These are phyloP conservation scores for Phyllosticta citribraziliensis DNA, from an alignment of 2,329 filamentous ascomycete species.

Conservation along the genomic window DNA sequence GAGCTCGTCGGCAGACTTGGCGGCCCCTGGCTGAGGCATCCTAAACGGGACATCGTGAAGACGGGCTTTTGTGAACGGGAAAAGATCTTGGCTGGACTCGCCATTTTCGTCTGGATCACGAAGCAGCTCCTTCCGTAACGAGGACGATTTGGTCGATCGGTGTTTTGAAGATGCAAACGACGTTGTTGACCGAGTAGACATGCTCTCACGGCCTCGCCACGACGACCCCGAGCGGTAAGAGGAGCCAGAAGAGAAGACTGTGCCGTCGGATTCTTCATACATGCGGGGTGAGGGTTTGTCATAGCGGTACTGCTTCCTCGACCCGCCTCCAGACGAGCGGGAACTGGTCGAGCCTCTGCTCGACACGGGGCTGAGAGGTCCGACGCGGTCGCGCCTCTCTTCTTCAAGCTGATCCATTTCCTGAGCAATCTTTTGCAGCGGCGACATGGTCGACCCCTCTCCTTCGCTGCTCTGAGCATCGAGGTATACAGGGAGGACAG, in stretches of 20 bases:
- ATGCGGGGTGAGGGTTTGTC: constrained; percentile 31
- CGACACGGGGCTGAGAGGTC: constrained; percentile 57
- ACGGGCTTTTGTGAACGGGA: constrained; percentile 73
- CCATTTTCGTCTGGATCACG: constrained; percentile 62
- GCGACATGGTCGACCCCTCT: constrained; percentile 50
- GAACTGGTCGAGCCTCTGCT: constrained; percentile 50
- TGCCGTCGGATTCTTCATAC: constrained; percentile 34
- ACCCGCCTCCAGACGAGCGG: constrained; percentile 39
- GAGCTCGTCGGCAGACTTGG: constrained; percentile 56
- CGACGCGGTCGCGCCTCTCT: constrained; percentile 52
- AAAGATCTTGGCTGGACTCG: constrained; percentile 58
- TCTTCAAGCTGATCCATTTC: constrained; percentile 57
- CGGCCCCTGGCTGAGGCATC: constrained; percentile 46
- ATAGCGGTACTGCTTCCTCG: constrained; percentile 36
- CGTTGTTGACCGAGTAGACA: constrained; percentile 45
- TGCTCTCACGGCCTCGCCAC: constrained; percentile 37
- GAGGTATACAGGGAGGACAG: constrained; percentile 25
- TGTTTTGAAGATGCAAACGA: constrained; percentile 36
- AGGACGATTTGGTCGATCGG: constrained; percentile 36
- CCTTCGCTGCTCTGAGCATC: constrained; percentile 63
- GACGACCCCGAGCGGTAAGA: constrained; percentile 35
- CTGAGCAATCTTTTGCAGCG: constrained; percentile 63
- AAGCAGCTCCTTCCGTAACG: constrained; percentile 71
- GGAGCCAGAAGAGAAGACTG: constrained; percentile 59
- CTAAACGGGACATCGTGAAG: constrained; percentile 77